Conservation (phyloP, 2,329 filamentous ascomycete species). For the Ophidiomyces ophidiicola region DNA sequence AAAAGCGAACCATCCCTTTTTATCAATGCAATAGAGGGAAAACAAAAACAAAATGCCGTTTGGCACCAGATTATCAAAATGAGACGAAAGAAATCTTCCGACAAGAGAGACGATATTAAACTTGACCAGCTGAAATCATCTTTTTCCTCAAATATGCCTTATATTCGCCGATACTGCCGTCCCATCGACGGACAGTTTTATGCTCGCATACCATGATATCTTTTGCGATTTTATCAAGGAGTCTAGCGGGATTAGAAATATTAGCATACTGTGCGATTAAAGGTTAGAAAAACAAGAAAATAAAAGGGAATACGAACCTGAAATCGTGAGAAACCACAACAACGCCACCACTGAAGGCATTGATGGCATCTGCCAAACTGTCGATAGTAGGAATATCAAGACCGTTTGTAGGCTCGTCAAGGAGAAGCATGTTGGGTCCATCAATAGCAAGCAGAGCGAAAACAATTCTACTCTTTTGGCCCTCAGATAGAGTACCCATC, state of each 20-base stretch:
- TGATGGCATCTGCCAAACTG: conserved; percentile 92
- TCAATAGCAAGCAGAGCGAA: conserved; percentile 95
- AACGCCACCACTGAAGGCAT: conserved; percentile 89
- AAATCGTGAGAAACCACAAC: conserved; percentile 98
- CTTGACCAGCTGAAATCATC: conserved; percentile 81
- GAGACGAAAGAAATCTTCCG: not conserved
- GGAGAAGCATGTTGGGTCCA: conserved; percentile 87
- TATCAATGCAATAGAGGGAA: conserved; percentile 5
- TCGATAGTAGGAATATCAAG: conserved; percentile 98
- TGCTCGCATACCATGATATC: conserved; percentile 99
- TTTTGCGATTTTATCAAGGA: conserved; percentile 99
- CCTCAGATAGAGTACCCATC: conserved; percentile 95
- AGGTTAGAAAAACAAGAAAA: not conserved
- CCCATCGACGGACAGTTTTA: conserved; percentile 83
- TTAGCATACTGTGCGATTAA: conserved; percentile 8
- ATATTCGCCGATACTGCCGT: conserved; percentile 82
- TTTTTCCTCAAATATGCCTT: conserved; percentile 99
- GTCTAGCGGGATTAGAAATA: conserved; percentile 40
- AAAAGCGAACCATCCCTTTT: conserved; percentile 7
- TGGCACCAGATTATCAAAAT: conserved; percentile 6
- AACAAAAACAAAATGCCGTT: not conserved
- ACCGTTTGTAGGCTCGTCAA: conserved; percentile 99
- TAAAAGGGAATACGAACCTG: conserved; percentile 49
- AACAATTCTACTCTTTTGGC: conserved; percentile 95
- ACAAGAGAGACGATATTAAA: conserved; percentile 41